These are phyloP conservation scores for Fusarium bactridioides DNA, from an alignment of 2,329 filamentous ascomycete genomes.

Conservation along the genomic window DNA sequence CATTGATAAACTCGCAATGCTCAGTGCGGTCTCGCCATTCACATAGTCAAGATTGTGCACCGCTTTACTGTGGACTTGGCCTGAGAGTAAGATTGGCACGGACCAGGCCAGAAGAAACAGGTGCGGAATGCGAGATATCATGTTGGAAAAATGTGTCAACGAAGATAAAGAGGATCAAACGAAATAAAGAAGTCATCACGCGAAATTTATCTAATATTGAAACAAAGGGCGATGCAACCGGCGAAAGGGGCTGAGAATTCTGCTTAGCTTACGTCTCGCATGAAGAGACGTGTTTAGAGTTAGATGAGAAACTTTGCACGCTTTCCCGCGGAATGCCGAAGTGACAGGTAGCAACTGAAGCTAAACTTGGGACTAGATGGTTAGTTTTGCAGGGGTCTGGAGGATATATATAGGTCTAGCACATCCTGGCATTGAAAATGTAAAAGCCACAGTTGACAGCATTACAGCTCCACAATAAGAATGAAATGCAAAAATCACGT, in stretches of 20 bases:
- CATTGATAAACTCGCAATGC: accelerated
- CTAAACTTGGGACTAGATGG: not conserved
- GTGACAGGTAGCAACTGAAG: not conserved
- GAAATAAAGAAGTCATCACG: not conserved
- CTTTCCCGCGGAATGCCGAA: not conserved
- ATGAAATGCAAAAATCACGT: no score
- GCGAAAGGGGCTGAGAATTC: not conserved
- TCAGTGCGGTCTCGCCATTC: not conserved
- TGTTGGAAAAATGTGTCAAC: not conserved
- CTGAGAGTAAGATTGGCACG: not conserved
- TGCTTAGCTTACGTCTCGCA: not conserved
- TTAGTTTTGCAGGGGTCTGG: not conserved
- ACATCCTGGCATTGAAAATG: not conserved
- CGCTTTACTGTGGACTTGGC: not conserved
- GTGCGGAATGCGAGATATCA: not conserved
- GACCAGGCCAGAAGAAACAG: not conserved
- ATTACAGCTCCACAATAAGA: not conserved
- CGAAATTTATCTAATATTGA: not conserved
- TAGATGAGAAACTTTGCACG: not conserved
- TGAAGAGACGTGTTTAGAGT: not conserved
- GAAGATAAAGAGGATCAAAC: accelerated
- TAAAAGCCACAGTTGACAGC: accelerated
- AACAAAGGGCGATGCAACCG: not conserved
- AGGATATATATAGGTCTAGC: not conserved
- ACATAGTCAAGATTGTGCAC: not conserved